Conservation (phyloP, 805 yeast species). For the Clavispora asparagi region DNA sequence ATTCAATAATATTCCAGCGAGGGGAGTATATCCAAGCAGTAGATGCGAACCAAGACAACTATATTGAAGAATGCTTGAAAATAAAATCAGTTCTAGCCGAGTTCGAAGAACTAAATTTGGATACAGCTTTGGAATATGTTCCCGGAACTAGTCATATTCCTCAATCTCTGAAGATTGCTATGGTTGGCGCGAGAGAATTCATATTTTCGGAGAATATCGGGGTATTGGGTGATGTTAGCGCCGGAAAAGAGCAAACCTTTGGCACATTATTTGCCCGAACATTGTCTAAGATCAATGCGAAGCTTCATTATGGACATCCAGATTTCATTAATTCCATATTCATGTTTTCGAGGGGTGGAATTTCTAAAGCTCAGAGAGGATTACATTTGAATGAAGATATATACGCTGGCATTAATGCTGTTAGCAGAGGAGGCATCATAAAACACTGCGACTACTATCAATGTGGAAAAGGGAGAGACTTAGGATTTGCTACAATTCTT, state of each 20-base stretch:
- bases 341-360: conserved; percentile 94
- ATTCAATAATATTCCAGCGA: conserved; percentile 77
- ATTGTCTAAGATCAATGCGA: conserved; percentile 89
- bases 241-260: conserved; percentile 95
- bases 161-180: conserved; percentile 63
- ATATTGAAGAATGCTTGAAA: conserved; percentile 89
- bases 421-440: conserved; percentile 85
- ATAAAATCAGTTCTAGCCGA: conserved; percentile 84
- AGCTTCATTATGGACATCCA: conserved; percentile 94
- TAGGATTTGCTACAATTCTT: conserved; percentile 87
- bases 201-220: conserved; percentile 92
- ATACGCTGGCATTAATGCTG: conserved; percentile 90
- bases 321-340: conserved; percentile 86
- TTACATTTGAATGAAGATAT: conserved; percentile 92
- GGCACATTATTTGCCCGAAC: conserved; percentile 95
- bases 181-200: conserved; percentile 92
- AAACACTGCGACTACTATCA: conserved; percentile 95
- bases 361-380: conserved; percentile 92
- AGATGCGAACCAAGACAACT: conserved; percentile 96
- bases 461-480: conserved; percentile 95
- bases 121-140: conserved; percentile 49
- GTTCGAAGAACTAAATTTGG: conserved; percentile 70
- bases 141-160: conserved; percentile 50
- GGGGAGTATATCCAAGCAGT: conserved; percentile 94
- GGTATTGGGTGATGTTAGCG: conserved; percentile 91